Evolutionary conservation across 202 grass and related monocot genomes (phyloP), one percentile per base, ranked within the genome.

Genomic region (Carex sylvatica): DNA sequence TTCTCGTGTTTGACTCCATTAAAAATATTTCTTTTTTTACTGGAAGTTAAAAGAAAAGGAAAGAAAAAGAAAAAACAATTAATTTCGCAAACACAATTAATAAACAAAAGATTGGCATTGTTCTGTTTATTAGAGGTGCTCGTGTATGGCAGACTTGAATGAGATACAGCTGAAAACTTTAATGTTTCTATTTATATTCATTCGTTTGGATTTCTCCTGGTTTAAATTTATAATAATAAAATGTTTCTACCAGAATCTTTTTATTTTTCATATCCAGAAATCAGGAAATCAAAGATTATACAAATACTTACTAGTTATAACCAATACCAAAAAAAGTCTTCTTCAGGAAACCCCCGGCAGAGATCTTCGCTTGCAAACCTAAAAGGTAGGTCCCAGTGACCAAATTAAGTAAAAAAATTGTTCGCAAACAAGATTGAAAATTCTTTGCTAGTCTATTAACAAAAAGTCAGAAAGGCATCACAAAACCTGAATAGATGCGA

Each of bases 21-120:
- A 52, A 88, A 74, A 91, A 95, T 95, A 86, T 98, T 98, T 54
- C 84, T 85, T 84, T 92, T 91, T 70, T 98, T 98, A 83, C 96
- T 98, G 61, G 55, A 3, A 77, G 28, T 77, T 15, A n/a, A 64
- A 83, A 81, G 65, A 53, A 19, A 7, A 62, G 18, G 61, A 82
- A 78, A 40, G 13, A 81, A 40, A 80, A 87, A 68, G 79, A 65
- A 72, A 72, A 74, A 70, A 30, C 71, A 44, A 80, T 81, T 60
- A 78, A 36, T 52, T 40, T 70, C 56, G 46, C 59, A 12, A 85
- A 83, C 1, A 59, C 14, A 35, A 76, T 56, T 33, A 35, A 76
- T 58, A 77, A 77, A 59, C 52, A 19, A 77, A 35, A 9, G 3
- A 59, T 77, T 5, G 30, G 4, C 3, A 77, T 53, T 59, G 53